phyloP scores from a whole-genome alignment of 106 monocot species.

The Gastrodia elata region DNA sequence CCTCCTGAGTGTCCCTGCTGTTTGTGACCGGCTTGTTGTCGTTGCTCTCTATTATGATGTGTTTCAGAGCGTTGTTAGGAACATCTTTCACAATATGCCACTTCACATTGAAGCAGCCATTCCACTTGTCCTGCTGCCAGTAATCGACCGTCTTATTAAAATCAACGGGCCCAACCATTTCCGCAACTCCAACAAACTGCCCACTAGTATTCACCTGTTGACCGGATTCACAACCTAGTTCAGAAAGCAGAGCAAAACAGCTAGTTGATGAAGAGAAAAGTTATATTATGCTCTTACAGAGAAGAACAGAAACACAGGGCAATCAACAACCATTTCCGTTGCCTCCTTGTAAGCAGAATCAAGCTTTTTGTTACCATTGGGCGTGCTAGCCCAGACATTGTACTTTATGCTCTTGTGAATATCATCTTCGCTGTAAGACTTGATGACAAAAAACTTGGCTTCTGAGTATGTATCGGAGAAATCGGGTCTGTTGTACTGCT shows the following conservation, averaged over 20 bases:
- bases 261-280: background rate
- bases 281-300: constrained; percentile 56
- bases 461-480: constrained; percentile 45
- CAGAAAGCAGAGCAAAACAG: background rate
- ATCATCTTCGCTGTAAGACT: constrained; percentile 88
- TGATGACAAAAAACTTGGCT: constrained; percentile 78
- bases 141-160: constrained; percentile 80
- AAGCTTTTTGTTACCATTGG: constrained; percentile 79
- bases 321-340: constrained; percentile 31
- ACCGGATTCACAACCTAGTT: background rate
- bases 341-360: constrained; percentile 65
- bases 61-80: constrained; percentile 59
- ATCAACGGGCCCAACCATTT: constrained; percentile 82
- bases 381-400: constrained; percentile 83
- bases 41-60: constrained; percentile 80
- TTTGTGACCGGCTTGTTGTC: constrained; percentile 95
- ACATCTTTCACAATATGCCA: constrained; percentile 93
- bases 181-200: constrained; percentile 83
- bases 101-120: constrained; percentile 77
- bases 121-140: constrained; percentile 96
- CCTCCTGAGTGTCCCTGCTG: constrained; percentile 85
- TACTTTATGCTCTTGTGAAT: constrained; percentile 83
- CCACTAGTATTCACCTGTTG: constrained; percentile 81
- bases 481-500: constrained; percentile 53
- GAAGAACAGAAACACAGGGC: constrained; percentile 72